These are phyloP conservation scores for Talaromyces sp. DNA, from an alignment of 2,329 filamentous ascomycete species.

Conservation along the genomic window DNA sequence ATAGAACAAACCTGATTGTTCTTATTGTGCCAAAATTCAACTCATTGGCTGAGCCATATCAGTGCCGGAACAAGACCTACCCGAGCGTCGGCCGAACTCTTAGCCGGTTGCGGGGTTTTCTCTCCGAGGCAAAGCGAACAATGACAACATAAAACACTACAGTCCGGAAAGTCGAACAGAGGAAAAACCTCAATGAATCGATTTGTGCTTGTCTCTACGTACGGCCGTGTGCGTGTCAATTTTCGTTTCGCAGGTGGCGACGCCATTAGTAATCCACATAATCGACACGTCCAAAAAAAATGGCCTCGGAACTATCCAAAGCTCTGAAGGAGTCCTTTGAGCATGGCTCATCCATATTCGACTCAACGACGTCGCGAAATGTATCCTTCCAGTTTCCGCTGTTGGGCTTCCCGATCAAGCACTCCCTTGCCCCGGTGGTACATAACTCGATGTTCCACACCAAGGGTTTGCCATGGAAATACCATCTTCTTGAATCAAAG, in stretches of 20 bases:
- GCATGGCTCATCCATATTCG: conserved; percentile 4
- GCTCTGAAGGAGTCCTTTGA: conserved; percentile 9
- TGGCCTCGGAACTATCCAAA: conserved; percentile 8
- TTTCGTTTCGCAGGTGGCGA: background rate
- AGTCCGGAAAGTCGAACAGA: background rate
- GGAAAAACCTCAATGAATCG: background rate
- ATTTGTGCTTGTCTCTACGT: background rate
- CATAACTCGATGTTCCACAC: conserved; percentile 10
- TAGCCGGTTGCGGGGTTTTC: background rate
- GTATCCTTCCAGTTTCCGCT: conserved; percentile 4
- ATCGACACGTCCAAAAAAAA: background rate
- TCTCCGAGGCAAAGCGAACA: background rate
- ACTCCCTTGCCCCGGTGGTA: conserved; percentile 10
- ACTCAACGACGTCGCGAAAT: conserved; percentile 1
- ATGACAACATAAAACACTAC: background rate
- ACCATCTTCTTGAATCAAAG: conserved; percentile 13
- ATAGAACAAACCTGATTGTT: background rate
- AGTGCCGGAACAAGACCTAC: background rate
- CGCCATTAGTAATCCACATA: background rate
- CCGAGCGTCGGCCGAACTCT: background rate
- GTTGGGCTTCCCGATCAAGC: conserved; percentile 11
- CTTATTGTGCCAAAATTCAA: background rate
- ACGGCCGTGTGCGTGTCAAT: background rate
- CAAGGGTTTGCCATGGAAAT: conserved; percentile 11
- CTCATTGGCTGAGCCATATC: background rate